Conservation (phyloP, 495 filamentous ascomycete species). For the Penicillium crystallinum region DNA sequence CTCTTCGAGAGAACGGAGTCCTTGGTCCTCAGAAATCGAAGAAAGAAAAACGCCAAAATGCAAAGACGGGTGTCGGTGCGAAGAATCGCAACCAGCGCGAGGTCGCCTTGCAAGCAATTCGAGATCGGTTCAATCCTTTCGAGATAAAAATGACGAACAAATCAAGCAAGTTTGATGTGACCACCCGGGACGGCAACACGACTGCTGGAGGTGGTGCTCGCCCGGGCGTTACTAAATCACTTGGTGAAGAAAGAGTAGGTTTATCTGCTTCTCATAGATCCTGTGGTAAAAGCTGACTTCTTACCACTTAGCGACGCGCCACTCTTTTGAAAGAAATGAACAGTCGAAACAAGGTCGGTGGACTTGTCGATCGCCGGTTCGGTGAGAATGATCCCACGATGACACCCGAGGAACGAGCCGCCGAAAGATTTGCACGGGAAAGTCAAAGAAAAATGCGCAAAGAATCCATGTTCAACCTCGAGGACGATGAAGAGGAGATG, state of each 20-base stretch:
- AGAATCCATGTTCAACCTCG: slow-evolving; percentile 79
- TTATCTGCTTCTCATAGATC: neutral
- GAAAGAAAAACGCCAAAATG: slow-evolving; percentile 75
- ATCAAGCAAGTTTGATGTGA: slow-evolving; percentile 72
- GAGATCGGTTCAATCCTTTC: slow-evolving; percentile 96
- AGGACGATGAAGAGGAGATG: slow-evolving; percentile 68
- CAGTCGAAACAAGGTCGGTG: slow-evolving; percentile 79
- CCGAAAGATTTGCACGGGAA: slow-evolving; percentile 83
- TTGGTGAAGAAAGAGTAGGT: slow-evolving; percentile 79
- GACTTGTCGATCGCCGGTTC: slow-evolving; percentile 88
- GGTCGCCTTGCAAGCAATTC: slow-evolving; percentile 72
- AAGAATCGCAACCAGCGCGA: slow-evolving; percentile 68
- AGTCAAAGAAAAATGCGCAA: slow-evolving; percentile 68
- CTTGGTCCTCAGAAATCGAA: slow-evolving; percentile 86
- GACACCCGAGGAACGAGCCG: slow-evolving; percentile 89
- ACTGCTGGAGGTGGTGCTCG: slow-evolving; percentile 51
- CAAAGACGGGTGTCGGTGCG: slow-evolving; percentile 53
- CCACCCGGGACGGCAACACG: slow-evolving; percentile 48
- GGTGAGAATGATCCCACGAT: slow-evolving; percentile 93
- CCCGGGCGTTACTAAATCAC: slow-evolving; percentile 76
- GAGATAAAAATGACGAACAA: slow-evolving; percentile 71
- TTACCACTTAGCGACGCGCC: slow-evolving; percentile 54
- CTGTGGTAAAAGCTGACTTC: neutral
- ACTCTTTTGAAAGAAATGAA: slow-evolving; percentile 85
- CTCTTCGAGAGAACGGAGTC: slow-evolving; percentile 79